Percentiles rank a stretch among this genome's conserved stretches.
phyloP scores from a whole-genome alignment of 2,329 filamentous ascomycete species.

The Aspergillus oerlinghausenensis region DNA sequence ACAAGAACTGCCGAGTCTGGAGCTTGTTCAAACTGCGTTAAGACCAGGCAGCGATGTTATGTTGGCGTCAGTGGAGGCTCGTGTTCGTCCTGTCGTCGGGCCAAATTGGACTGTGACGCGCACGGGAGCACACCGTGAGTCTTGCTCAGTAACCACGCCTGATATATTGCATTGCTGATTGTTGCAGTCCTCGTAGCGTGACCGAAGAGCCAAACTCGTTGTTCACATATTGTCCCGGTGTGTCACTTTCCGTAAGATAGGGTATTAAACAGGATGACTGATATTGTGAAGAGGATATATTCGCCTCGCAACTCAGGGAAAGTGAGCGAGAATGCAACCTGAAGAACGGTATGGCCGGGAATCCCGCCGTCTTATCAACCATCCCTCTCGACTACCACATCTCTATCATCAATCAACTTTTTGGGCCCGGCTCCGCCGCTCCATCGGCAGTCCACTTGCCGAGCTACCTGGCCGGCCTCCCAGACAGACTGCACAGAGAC shows the following conservation, averaged over 20 bases:
- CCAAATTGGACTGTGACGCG: conserved; percentile 3
- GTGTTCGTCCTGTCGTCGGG: conserved; percentile 5
- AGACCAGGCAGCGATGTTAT: conserved; percentile 7
- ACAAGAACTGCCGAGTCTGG: conserved; percentile 4
- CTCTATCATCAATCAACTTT: conserved; percentile 5
- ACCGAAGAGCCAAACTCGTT: neutral
- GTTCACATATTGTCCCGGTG: neutral
- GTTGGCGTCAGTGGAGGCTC: conserved; percentile 6
- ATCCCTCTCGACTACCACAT: conserved; percentile 5
- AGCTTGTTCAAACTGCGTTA: conserved; percentile 6
- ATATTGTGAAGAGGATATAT: neutral
- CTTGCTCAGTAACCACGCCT: neutral
- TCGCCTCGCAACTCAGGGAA: conserved; percentile 1
- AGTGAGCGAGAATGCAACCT: neutral
- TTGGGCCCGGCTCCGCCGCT: neutral
- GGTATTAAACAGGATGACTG: neutral
- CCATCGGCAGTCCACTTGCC: neutral
- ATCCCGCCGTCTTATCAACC: neutral
- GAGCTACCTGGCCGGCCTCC: neutral
- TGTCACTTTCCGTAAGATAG: neutral
- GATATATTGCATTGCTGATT: neutral
- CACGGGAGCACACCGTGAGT: neutral
- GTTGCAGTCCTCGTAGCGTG: neutral
- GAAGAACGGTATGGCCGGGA: neutral
- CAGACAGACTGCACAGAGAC: neutral